These are phyloP conservation scores for Aristolochia contorta DNA, from an alignment of 164 flowering plant species.

Conservation along the genomic window DNA sequence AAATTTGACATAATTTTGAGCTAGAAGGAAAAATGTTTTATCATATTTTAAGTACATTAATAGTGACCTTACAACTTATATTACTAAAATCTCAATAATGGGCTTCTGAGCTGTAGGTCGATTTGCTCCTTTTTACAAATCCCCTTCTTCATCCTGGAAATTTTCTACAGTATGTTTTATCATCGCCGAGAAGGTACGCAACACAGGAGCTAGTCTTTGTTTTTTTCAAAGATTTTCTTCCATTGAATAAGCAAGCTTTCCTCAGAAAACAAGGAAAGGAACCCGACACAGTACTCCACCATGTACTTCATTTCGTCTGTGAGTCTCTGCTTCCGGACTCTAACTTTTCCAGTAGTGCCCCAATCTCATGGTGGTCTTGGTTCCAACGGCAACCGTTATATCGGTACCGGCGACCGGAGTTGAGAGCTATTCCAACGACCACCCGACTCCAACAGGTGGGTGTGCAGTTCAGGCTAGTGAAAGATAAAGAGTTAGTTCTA, in stretches of 20 bases:
- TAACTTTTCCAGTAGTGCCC: too few species aligned
- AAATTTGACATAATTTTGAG: too few species aligned
- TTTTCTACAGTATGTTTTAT: not conserved
- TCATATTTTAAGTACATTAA: too few species aligned
- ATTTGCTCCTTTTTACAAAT: conserved; percentile 6
- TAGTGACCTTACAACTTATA: too few species aligned
- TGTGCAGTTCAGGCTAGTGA: not conserved
- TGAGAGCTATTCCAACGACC: not conserved
- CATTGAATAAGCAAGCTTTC: not conserved
- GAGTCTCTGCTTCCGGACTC: not conserved
- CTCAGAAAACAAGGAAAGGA: too few species aligned
- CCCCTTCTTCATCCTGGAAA: conserved; percentile 5
- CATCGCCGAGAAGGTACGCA: too few species aligned
- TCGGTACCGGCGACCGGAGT: not conserved
- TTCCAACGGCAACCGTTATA: not conserved
- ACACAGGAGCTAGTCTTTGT: not conserved
- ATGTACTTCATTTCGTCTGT: conserved; percentile 1
- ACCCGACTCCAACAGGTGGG: conserved; percentile 5
- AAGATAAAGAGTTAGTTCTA: not conserved
- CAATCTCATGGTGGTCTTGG: not conserved
- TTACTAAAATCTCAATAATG: too few species aligned
- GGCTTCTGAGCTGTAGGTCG: not conserved
- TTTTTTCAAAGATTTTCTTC: not conserved
- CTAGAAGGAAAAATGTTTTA: too few species aligned
- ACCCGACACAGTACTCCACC: not conserved